Percentiles rank a stretch among this genome's conserved stretches.
Evolutionary conservation across 306 rosid species (phyloP).

Genomic region (Cucurbita argyrosperma): DNA sequence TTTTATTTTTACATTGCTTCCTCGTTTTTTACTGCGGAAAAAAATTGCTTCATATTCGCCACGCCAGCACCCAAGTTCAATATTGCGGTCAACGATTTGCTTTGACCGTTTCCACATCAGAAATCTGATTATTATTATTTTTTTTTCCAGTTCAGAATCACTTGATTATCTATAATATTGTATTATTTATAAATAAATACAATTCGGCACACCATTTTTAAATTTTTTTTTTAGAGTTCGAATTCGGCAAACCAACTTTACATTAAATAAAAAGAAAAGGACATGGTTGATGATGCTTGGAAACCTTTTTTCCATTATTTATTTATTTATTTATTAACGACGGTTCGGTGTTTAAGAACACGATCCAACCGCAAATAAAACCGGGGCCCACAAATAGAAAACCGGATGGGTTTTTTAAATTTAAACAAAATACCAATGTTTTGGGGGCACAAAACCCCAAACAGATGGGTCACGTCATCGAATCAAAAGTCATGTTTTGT

Average conservation of each 20-base stretch:
- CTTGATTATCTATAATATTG: too few species aligned
- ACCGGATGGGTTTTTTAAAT: background rate
- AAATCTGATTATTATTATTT: too few species aligned
- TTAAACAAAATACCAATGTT: background rate
- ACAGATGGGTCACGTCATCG: background rate
- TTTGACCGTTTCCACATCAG: background rate
- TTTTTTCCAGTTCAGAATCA: too few species aligned
- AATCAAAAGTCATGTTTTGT: background rate
- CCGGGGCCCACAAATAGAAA: background rate
- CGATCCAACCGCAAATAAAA: background rate
- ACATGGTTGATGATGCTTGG: background rate
- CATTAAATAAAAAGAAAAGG: background rate
- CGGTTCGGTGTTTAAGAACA: background rate
- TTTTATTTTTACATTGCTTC: background rate
- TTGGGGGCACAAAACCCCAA: conserved; percentile 1
- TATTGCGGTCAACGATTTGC: background rate
- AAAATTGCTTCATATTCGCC: background rate
- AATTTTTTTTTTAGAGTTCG: background rate
- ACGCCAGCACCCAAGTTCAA: background rate
- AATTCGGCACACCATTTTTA: background rate
- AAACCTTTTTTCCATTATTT: background rate
- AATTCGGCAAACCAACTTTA: background rate
- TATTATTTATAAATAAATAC: background rate
- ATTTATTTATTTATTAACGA: background rate
- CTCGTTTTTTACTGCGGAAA: background rate